A percentile compares a stretch with the other conserved stretches of the same genome.
Evolutionary conservation across 1,139 yeast species (phyloP).

Genomic region (Diutina scorzettiae): DNA sequence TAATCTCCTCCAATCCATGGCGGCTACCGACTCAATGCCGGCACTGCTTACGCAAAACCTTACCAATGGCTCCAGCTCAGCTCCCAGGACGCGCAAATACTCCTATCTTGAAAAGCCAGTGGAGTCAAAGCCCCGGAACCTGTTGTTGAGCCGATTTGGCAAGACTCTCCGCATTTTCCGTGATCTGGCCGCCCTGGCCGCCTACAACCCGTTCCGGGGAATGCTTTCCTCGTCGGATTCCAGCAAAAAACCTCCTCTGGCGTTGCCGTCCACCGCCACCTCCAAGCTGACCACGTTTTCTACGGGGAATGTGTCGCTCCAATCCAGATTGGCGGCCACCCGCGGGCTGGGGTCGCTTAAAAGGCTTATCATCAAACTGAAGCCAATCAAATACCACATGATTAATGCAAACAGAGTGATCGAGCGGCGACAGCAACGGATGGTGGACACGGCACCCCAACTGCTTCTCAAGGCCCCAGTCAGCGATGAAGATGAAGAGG

Average conservation of each 20-base stretch:
- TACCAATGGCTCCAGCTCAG: neutral
- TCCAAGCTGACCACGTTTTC: neutral
- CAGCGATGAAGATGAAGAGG: conserved; percentile 7
- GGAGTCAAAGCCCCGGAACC: neutral
- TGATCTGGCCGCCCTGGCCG: conserved; percentile 1
- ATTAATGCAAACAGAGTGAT: conserved; percentile 34
- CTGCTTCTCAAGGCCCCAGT: neutral
- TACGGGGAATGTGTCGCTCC: neutral
- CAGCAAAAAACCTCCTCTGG: conserved; percentile 9
- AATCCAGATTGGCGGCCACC: neutral
- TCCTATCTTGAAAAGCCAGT: conserved; percentile 18
- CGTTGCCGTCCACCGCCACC: conserved; percentile 6
- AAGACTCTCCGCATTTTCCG: conserved; percentile 1
- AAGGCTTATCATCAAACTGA: conserved; percentile 27
- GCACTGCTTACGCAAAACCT: conserved; percentile 6
- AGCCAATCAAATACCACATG: conserved; percentile 31
- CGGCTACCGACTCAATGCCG: conserved; percentile 8
- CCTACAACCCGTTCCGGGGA: neutral
- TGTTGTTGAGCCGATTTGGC: neutral
- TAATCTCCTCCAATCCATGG: neutral
- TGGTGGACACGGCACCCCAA: conserved; percentile 10
- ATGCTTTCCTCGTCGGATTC: conserved; percentile 12
- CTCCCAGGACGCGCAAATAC: conserved; percentile 1
- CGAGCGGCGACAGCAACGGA: conserved; percentile 21
- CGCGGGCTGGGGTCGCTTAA: conserved; percentile 14